Base-by-base conservation (phyloP, 305 asterid species). In the Solanum hybrid region DNA sequence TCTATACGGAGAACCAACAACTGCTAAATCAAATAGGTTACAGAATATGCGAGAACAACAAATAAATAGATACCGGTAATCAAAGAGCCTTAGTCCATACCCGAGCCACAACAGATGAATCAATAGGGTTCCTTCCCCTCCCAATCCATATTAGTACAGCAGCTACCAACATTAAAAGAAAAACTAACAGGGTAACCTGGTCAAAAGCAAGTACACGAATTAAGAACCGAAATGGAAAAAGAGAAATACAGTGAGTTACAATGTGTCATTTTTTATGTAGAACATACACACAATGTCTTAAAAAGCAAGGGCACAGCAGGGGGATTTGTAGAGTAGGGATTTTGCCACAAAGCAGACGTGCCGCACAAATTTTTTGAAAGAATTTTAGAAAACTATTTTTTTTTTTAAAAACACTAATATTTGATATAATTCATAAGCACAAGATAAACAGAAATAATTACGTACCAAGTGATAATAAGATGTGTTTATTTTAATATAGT, bases 111-210 rank as follows among this genome's bases (percentile, higher is more conserved):
- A 96, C 91, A 89, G 93, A 90, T 78, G 98, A 92, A 89, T 94
- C 92, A 86, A 96, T 93, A 88, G 94, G 94, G 89, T 94, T 92
- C 92, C 91, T 93, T 89, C 95, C 96, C 91, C 92, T 93, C 83
- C 97, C 98, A 87, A 95, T 87, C 99, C 99, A 94, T 88, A 97
- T 95, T 84, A 97, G 97, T 91, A 96, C 94, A 35, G 98, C 92
- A 90, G 95, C 95, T 91, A 95, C 92, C 71, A 94, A 61, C 98
- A 95, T 97, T 90, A 95, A 92, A 26, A 94, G 92, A 91, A 96
- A 93, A 88, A 96, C 92, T 91, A 95, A 61, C 89, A 95, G 82
- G 67, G 94, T 93, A 87, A 95, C 98, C 99, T 97, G 97, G 89
- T 81, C 67, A 33, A 93, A 37, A 77, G 18, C 74, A 90, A 87